Evolutionary conservation across 1,284 basidiomycete species (phyloP), one percentile per base, ranked within the genome.

Genomic region (Trichosporon inkin): DNA sequence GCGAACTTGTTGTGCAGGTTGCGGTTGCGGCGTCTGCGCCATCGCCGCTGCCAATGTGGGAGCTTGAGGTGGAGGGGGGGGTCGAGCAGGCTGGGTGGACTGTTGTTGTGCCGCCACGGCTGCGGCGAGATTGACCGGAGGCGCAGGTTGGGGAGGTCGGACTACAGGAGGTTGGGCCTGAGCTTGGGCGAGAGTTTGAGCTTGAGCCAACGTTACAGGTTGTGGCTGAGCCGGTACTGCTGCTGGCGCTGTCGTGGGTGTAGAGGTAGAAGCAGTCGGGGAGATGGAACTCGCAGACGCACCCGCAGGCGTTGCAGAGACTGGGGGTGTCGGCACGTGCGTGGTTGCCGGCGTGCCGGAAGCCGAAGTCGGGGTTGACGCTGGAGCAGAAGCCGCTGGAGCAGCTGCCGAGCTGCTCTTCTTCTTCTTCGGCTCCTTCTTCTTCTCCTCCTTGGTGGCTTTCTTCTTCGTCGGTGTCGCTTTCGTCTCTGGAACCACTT

Each of bases 371-470:
- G 34, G 19, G 16, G 55, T 37, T 3, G 55, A 35, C 11, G 19
- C 55, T 13, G 55, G 41, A 22, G 41, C 62, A 28, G 58, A 24
- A 22, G 32, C 54, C 2, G 55, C 56, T 11, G 60, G 35, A 34
- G 36, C 37, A 36, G 47, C 52, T 16, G 40, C 35, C 17, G 41
- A 41, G 10, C 47, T 55, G 14, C 52, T 22, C 60, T 68, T 68
- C 62, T 67, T 56, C 62, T 61, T 63, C 62, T 69, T 70, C 49
- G 57, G 41, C 40, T 68, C 65, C 60, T 69, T 66, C 54, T 64
- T 63, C 44, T 58, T 60, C 10, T 61, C 55, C 16, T 49, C 58
- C 38, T 52, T 41, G 53, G 16, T 14, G 5, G 24, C 36, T 55
- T 59, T 54, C 57, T 64, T 62, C 64, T 47, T 59, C 59, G 51